phyloP scores from a whole-genome alignment of 805 yeast genomes.

The Metschnikowia noctiluminum region DNA sequence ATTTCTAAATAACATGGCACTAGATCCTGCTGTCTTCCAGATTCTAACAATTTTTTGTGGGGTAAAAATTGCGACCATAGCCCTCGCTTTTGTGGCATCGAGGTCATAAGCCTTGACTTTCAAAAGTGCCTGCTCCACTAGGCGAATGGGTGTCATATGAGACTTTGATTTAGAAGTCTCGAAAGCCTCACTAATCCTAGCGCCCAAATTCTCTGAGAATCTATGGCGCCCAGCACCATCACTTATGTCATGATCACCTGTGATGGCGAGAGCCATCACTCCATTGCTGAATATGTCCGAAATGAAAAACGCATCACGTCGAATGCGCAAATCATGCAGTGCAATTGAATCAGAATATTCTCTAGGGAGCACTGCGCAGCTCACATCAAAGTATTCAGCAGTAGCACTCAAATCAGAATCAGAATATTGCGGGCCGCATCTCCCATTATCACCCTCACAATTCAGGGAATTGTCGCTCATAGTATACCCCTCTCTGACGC shows the following conservation, averaged over 20 bases:
- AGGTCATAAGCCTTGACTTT: not conserved
- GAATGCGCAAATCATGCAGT: not conserved
- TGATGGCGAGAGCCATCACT: slow-evolving; percentile 3
- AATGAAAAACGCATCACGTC: slow-evolving; percentile 1
- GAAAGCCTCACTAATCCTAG: not conserved
- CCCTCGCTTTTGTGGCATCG: slow-evolving; percentile 1
- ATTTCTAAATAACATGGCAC: slow-evolving; percentile 4
- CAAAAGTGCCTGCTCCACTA: slow-evolving; percentile 1
- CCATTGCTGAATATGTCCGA: slow-evolving; percentile 1
- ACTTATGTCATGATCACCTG: not conserved
- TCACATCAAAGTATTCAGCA: slow-evolving; percentile 1
- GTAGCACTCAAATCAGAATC: not conserved
- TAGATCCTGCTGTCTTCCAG: slow-evolving; percentile 1
- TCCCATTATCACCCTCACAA: not conserved
- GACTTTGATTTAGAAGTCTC: not conserved
- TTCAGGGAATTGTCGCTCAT: not conserved
- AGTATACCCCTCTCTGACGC: not conserved
- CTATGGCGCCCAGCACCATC: not conserved
- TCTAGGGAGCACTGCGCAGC: not conserved
- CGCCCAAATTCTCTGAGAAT: slow-evolving; percentile 3
- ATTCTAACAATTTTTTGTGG: slow-evolving; percentile 1
- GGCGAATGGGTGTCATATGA: not conserved
- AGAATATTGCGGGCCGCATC: not conserved
- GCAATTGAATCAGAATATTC: not conserved
- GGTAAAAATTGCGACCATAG: slow-evolving; percentile 2